These are phyloP conservation scores for Pulveroboletus sp. DNA, from an alignment of 768 basidiomycete genomes.

Conservation along the genomic window DNA sequence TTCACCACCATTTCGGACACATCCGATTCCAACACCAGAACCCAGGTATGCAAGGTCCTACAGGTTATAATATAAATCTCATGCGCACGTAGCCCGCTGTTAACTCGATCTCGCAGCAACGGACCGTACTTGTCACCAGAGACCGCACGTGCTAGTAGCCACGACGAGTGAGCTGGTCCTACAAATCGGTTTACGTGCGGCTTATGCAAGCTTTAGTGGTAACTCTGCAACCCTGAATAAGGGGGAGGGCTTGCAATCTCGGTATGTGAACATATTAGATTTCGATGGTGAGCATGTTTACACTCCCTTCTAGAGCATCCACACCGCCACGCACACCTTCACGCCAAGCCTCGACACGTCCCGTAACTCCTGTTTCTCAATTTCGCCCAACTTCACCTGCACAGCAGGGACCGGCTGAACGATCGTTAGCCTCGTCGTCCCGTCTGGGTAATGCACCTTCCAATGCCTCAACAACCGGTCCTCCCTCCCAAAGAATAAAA, in stretches of 20 bases:
- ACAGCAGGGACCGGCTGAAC: not conserved
- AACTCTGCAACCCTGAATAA: not conserved
- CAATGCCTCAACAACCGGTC: not conserved
- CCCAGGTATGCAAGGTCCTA: constrained; percentile 19
- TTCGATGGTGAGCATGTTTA: not conserved
- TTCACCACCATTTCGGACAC: constrained; percentile 15
- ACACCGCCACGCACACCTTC: constrained; percentile 15
- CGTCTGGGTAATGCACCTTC: not conserved
- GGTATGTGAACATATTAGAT: constrained; percentile 9
- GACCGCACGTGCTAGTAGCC: not conserved
- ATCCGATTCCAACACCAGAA: constrained; percentile 30
- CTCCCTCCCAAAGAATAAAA: not conserved
- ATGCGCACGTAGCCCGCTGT: constrained; percentile 19
- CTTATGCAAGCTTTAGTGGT: constrained; percentile 7
- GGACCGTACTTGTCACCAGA: constrained; percentile 12
- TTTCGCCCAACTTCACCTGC: constrained; percentile 12
- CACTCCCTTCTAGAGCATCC: constrained; percentile 8
- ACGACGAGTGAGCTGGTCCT: constrained; percentile 12
- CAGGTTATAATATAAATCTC: constrained; percentile 1
- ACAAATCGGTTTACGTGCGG: not conserved
- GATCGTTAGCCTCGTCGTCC: not conserved
- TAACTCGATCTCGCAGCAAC: constrained; percentile 16
- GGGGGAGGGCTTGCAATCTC: constrained; percentile 5
- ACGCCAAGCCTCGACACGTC: constrained; percentile 13
- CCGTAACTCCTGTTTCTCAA: constrained; percentile 10